Evolutionary conservation across 108 stramenopile genomes (phyloP), one percentile per base, ranked within the genome.

Genomic region (Cyclotella kingstonii): DNA sequence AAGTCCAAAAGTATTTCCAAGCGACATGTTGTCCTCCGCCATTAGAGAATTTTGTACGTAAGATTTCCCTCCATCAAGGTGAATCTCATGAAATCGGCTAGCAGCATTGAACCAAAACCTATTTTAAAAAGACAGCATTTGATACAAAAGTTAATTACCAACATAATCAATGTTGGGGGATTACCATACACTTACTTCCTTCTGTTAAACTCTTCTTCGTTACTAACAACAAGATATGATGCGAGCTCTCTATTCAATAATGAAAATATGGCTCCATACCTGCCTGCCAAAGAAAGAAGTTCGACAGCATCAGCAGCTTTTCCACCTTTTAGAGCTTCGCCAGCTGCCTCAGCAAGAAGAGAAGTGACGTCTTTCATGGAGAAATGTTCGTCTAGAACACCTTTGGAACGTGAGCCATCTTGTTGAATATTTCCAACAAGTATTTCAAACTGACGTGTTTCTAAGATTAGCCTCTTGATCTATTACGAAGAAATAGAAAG

Each of bases 1-100:
- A 10, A 74, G 73, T 44, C 75, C 70, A 38, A 84, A 85, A 7
- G 84, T 82, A 19, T 75, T 57, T 28, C 85, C 68, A 12, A 87
- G 53, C n/a, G 53, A 41, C 43, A 69, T 56, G 31, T 77, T 76
- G 48, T 73, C 75, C 43, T 84, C 83, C 11, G 55, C 44, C 54
- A 87, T 84, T 14, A 90, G 63, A 10, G 65, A 67, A n/a, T 73
- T 76, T 25, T 77, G 57, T 7, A 91, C 79, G 43, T 89, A 85
- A 26, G 51, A 62, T 30, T 59, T 57, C 21, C 75, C 79, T 10
- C 45, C 58, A 2, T 48, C 33, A 5, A 84, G 55, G 60, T 85
- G 81, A 49, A 85, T 70, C 14, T 62, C 33, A 33, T 82, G 69
- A 35, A 84, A 85, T 54, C 84, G 81, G 10, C 53, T 55, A 3